Evolutionary conservation across 805 yeast species (phyloP).

Genomic region (Nakazawaea holstii): DNA sequence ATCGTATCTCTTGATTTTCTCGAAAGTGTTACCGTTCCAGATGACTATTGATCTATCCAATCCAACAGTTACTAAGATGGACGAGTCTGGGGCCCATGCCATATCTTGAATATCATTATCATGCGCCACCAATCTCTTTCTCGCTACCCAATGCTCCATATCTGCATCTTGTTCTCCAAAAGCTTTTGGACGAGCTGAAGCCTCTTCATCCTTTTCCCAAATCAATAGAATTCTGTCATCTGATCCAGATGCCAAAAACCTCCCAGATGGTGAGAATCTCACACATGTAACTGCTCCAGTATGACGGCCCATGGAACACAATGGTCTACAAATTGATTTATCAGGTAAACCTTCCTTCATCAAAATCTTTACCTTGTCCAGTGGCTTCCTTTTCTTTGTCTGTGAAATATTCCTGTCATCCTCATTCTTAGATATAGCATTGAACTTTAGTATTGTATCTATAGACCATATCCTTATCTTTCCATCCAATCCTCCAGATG

Average conservation of each 20-base stretch:
- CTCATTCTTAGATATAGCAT: conserved; percentile 15
- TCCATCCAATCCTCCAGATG: conserved; percentile 93
- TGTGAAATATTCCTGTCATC: conserved; percentile 1
- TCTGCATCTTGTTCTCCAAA: conserved; percentile 72
- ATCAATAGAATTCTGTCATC: conserved; percentile 89
- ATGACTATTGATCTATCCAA: conserved; percentile 87
- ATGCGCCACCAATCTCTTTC: conserved; percentile 90
- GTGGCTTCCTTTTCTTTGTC: conserved; percentile 10
- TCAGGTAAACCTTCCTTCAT: conserved; percentile 19
- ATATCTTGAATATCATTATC: conserved; percentile 97
- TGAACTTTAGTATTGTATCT: conserved; percentile 43
- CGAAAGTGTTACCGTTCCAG: conserved; percentile 92
- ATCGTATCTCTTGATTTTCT: conserved; percentile 81
- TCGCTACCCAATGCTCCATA: conserved; percentile 89
- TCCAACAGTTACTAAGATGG: conserved; percentile 88
- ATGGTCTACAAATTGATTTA: conserved; percentile 42
- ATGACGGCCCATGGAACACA: conserved; percentile 90
- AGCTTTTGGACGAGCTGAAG: conserved; percentile 43
- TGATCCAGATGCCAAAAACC: conserved; percentile 89
- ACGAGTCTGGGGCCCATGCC: conserved; percentile 96
- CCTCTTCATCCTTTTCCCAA: conserved; percentile 86
- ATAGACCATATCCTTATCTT: conserved; percentile 87
- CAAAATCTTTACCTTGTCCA: conserved; percentile 17
- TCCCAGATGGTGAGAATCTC: conserved; percentile 86
- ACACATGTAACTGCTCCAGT: conserved; percentile 96